Base-by-base conservation (phyloP, 495 filamentous ascomycete species). In the Aspergillus olivimuriae region DNA sequence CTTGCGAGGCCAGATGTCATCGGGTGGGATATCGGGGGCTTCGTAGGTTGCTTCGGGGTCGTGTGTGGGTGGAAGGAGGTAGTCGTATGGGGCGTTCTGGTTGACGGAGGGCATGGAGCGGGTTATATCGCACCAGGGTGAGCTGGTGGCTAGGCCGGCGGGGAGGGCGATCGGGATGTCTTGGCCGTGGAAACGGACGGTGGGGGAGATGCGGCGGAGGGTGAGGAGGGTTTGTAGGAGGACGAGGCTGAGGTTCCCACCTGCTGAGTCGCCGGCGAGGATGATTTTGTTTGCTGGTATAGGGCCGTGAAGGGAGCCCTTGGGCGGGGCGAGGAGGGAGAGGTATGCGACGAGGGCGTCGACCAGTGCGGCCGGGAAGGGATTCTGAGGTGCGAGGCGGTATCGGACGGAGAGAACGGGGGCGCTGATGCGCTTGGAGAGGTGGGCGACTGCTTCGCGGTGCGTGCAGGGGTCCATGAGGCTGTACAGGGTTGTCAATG, bases 261-360 rank as follows among this genome's bases (percentile, higher is more conserved):
- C 91, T 0, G 91, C 90, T 22, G 81, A 87, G 58, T 97, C 91
- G n/a, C 91, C 91, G 8, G 81, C 75, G 36, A 95, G 65, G 23
- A 91, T 72, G 34, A 97, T 87, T 40, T 90, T 72, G 39, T 72
- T 69, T 2, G 91, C 69, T 3, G 71, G 65, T 4, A 95, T 69
- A 11, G 89, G 67, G 16, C 73, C 64, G 61, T 95, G 90, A 43
- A 82, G 70, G 2, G 88, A 79, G 28, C 75, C 84, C 0, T 77
- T 63, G 0, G 86, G 86, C 12, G 90, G 90, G 48, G 89, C 84
- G 7, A 95, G 74, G 20, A 97, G 79, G 2, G 76, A 80, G 7
- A 97, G 75, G 52, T 97, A 97, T 1, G 84, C 82, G 14, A 82
- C 70, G 4, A 95, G 61, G n/a, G 80, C 86, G 51, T 97, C 91